Percentiles rank a stretch among this genome's conserved stretches.
phyloP scores from a whole-genome alignment of 768 basidiomycete genomes.

The Mrakia blollopis region DNA sequence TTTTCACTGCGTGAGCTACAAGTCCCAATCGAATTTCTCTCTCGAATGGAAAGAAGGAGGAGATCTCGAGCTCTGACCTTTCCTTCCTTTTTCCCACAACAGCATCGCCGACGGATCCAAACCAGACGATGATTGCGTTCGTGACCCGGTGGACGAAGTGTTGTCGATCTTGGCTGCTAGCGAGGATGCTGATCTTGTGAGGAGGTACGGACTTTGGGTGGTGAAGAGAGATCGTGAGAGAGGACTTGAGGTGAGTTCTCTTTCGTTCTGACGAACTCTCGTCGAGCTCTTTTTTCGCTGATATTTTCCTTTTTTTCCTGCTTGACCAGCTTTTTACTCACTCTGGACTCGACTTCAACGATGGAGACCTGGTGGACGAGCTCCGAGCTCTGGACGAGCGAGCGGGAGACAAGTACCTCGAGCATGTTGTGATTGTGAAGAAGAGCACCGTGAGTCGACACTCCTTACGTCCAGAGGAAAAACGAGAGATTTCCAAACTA shows the following conservation, averaged over 20 bases:
- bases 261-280: conserved; percentile 4
- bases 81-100: neutral
- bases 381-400: conserved; percentile 55
- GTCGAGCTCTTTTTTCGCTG: neutral
- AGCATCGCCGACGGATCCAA: conserved; percentile 66
- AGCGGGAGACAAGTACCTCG: conserved; percentile 68
- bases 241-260: conserved; percentile 60
- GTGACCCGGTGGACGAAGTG: conserved; percentile 61
- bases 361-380: conserved; percentile 55
- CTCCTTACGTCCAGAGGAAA: conserved; percentile 38
- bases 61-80: neutral
- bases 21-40: conserved; percentile 35
- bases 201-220: conserved; percentile 78
- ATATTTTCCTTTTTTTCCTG: neutral
- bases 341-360: conserved; percentile 59
- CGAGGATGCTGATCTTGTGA: conserved; percentile 58
- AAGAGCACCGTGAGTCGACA: conserved; percentile 11
- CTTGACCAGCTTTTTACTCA: conserved; percentile 58
- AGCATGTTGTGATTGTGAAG: conserved; percentile 62
- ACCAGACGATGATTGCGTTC: conserved; percentile 56
- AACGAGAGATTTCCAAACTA: conserved; percentile 57
- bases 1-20: conserved; percentile 57
- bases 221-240: conserved; percentile 61
- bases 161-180: conserved; percentile 56
- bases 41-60: neutral